phyloP scores from a whole-genome alignment of 2,329 filamentous ascomycete species.

The Arthroderma sp. region DNA sequence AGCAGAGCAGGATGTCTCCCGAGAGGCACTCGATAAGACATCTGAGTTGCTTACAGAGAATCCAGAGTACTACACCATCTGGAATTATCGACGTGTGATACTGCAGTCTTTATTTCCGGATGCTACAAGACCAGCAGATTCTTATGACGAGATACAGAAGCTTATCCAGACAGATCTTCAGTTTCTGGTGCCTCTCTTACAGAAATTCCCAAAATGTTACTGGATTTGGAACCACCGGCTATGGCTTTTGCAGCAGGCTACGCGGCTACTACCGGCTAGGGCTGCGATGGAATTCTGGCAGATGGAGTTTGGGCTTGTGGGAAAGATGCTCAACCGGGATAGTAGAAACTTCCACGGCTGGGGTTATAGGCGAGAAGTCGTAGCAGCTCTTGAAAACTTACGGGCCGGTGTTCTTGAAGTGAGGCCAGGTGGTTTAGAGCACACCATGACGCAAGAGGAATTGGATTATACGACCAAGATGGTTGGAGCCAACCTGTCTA shows the following conservation, averaged over 20 bases:
- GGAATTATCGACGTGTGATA: slow-evolving; percentile 51
- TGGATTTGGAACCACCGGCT: slow-evolving; percentile 97
- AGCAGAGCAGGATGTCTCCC: slow-evolving; percentile 25
- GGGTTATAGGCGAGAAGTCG: slow-evolving; percentile 73
- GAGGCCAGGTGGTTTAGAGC: slow-evolving; percentile 30
- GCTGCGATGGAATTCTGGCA: slow-evolving; percentile 60
- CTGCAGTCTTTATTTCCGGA: slow-evolving; percentile 47
- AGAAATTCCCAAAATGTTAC: slow-evolving; percentile 89
- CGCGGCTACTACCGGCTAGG: slow-evolving; percentile 44
- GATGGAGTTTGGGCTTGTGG: slow-evolving; percentile 66
- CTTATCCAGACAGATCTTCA: slow-evolving; percentile 59
- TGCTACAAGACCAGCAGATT: slow-evolving; percentile 14
- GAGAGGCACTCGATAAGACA: slow-evolving; percentile 31
- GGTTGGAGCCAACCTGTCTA: slow-evolving; percentile 74
- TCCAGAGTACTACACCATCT: slow-evolving; percentile 37
- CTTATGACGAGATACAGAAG: slow-evolving; percentile 32
- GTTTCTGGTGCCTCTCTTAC: slow-evolving; percentile 73
- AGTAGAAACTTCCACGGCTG: slow-evolving; percentile 93
- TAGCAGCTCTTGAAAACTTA: slow-evolving; percentile 56
- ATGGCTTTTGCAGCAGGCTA: slow-evolving; percentile 68
- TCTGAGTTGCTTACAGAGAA: slow-evolving; percentile 33
- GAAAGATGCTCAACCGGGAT: slow-evolving; percentile 79
- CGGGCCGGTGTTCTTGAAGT: not conserved
- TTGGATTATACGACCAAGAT: slow-evolving; percentile 84
- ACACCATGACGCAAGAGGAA: slow-evolving; percentile 62